Evolutionary conservation across 1,284 basidiomycete genomes (phyloP).

Genomic region (Pterula multifida): DNA sequence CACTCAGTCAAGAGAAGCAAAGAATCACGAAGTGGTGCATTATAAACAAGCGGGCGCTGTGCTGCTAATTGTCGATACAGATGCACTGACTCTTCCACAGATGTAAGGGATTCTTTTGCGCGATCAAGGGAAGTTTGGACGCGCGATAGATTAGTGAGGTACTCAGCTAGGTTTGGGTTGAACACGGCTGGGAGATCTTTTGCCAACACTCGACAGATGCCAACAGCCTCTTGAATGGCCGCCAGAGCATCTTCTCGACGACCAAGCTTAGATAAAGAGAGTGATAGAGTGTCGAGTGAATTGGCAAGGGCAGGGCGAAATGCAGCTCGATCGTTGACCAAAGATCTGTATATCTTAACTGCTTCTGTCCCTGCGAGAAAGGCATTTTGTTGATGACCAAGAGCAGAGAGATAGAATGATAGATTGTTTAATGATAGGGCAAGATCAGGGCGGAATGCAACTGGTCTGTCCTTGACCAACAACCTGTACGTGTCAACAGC

Average conservation of each 20-base stretch:
- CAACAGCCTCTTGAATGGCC: neutral
- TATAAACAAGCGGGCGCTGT: neutral
- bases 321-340: neutral
- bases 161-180: neutral
- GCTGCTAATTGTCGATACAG: neutral
- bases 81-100: neutral
- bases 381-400: neutral
- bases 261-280: neutral
- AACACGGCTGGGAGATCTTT: neutral
- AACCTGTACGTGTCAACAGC: neutral
- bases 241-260: neutral
- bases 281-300: neutral
- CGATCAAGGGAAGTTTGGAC: neutral
- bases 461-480: neutral
- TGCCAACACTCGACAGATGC: neutral
- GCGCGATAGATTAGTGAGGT: neutral
- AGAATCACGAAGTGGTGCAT: too few relatives aligned
- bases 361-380: slow-evolving; percentile 1
- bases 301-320: neutral
- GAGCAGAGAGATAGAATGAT: neutral
- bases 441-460: neutral
- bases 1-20: too few relatives aligned
- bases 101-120: neutral
- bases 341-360: neutral
- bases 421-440: neutral